These are phyloP conservation scores for Penicillium oxalicum DNA, from an alignment of 2,329 filamentous ascomycete species.

Conservation along the genomic window DNA sequence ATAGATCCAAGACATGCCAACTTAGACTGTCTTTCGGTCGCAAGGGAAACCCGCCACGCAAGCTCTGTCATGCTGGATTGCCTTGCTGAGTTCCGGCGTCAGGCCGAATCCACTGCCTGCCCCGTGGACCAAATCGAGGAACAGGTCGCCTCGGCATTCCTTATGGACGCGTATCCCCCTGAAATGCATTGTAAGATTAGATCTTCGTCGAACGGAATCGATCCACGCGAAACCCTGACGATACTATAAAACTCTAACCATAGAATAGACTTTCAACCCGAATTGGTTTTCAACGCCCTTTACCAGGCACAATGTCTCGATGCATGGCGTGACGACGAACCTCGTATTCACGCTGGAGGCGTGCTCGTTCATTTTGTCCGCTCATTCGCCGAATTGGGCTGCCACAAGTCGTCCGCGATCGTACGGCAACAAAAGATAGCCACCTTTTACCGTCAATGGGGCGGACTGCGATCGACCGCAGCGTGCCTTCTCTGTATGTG, in stretches of 20 bases:
- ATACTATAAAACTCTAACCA: too few species aligned
- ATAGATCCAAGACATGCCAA: background rate
- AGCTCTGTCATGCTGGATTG: background rate
- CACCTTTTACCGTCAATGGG: background rate
- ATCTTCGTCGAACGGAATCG: background rate
- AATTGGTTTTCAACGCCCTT: too few species aligned
- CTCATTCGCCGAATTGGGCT: too few species aligned
- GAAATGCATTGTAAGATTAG: constrained; percentile 14
- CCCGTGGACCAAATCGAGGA: background rate
- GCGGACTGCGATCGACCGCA: background rate
- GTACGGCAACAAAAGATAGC: too few species aligned
- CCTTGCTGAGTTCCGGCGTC: constrained; percentile 4
- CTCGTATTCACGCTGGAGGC: too few species aligned
- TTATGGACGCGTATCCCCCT: constrained; percentile 20
- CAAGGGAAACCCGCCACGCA: constrained; percentile 2
- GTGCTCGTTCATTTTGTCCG: too few species aligned
- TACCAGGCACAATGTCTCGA: too few species aligned
- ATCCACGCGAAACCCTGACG: too few species aligned
- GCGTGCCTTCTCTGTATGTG: constrained; percentile 12
- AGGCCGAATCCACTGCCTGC: background rate
- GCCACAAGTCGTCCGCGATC: too few species aligned
- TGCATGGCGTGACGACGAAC: too few species aligned
- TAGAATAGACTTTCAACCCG: too few species aligned
- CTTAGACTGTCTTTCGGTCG: background rate
- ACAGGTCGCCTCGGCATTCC: constrained; percentile 13